A percentile compares a stretch with the other conserved stretches of the same genome.
phyloP scores from a whole-genome alignment of 768 basidiomycete species.

The Panus rudis region DNA sequence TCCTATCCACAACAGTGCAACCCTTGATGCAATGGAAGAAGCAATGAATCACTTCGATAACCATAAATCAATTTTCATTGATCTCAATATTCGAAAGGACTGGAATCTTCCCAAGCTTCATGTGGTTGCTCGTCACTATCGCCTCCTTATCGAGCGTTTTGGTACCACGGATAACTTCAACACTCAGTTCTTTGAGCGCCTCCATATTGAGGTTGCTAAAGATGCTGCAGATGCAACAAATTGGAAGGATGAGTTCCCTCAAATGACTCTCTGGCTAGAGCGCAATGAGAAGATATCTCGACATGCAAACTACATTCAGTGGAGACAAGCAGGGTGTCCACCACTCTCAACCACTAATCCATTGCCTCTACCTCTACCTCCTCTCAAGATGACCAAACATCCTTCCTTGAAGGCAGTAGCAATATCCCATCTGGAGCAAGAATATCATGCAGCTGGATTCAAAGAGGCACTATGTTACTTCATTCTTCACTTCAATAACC shows the following conservation, averaged over 20 bases:
- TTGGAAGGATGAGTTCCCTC: constrained; percentile 9
- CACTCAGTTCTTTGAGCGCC: constrained; percentile 5
- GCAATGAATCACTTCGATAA: constrained; percentile 15
- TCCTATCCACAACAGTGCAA: constrained; percentile 8
- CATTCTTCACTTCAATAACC: too few relatives aligned
- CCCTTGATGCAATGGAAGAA: constrained; percentile 9
- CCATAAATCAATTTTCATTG: constrained; percentile 17
- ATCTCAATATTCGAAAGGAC: constrained; percentile 12
- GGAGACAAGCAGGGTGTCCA: too few relatives aligned
- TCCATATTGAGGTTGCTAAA: constrained; percentile 24
- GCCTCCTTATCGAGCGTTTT: constrained; percentile 8
- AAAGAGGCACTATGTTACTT: too few relatives aligned
- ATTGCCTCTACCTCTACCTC: neutral
- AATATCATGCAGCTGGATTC: too few relatives aligned
- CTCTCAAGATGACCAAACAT: neutral
- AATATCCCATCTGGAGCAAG: too few relatives aligned
- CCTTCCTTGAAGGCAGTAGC: too few relatives aligned
- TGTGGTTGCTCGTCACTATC: constrained; percentile 14
- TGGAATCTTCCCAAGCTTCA: constrained; percentile 21
- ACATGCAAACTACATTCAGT: constrained; percentile 6
- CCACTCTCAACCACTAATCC: too few relatives aligned
- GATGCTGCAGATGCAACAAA: neutral
- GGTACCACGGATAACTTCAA: constrained; percentile 16
- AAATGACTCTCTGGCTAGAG: constrained; percentile 12
- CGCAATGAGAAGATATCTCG: constrained; percentile 8